Conservation (phyloP, 305 asterid genomes). For the Fraxinus greggii region DNA sequence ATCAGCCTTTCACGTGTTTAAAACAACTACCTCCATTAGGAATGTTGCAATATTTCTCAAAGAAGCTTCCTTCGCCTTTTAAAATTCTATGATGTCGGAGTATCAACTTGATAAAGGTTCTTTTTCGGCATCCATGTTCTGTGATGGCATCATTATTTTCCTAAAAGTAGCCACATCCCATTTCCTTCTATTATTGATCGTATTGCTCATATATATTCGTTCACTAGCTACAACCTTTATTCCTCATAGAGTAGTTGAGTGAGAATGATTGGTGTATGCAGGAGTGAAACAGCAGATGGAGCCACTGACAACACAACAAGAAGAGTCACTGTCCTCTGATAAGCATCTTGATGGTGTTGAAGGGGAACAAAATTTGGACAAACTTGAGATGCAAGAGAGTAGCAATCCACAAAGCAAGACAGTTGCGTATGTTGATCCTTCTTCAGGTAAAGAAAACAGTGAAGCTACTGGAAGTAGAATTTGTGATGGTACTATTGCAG, state of each 20-base stretch:
- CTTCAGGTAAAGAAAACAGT: slow-evolving; percentile 33
- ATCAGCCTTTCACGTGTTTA: not conserved
- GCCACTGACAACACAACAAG: slow-evolving; percentile 60
- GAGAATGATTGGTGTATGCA: slow-evolving; percentile 23
- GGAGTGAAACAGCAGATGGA: slow-evolving; percentile 60
- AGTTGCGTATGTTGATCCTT: slow-evolving; percentile 41
- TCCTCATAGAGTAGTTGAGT: not conserved
- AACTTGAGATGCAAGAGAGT: slow-evolving; percentile 40
- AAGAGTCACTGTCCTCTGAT: slow-evolving; percentile 47
- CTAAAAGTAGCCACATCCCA: not conserved
- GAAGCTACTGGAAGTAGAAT: slow-evolving; percentile 42
- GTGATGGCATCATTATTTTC: not conserved
- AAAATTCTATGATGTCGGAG: not conserved
- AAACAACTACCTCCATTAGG: not conserved
- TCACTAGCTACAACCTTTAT: not conserved
- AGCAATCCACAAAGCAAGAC: slow-evolving; percentile 38
- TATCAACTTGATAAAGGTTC: not conserved
- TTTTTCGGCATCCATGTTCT: not conserved
- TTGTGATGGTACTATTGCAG: slow-evolving; percentile 38
- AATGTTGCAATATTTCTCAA: not conserved
- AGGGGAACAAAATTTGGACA: slow-evolving; percentile 37
- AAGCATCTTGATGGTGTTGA: slow-evolving; percentile 34
- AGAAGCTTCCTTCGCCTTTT: not conserved
- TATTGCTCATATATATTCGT: not conserved
- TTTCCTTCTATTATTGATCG: not conserved